Base-by-base conservation (phyloP, 148 eudicot species). In the Chenopodium suecicum region DNA sequence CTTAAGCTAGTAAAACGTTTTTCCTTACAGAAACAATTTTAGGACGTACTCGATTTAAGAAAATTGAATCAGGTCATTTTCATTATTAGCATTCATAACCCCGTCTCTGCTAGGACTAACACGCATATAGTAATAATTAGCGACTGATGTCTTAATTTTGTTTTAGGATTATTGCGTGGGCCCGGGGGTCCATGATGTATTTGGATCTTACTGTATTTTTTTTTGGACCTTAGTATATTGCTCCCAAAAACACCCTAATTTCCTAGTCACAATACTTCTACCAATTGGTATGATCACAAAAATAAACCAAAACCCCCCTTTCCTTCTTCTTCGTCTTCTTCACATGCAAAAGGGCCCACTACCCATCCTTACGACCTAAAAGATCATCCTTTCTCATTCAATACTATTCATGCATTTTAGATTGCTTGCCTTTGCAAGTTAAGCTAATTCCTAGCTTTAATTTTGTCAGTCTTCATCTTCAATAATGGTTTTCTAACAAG, bases 291-390 rank as follows among this genome's bases (percentile, higher is more conserved):
- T 50, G 74, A 46, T 20, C 75, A 68, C 74, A 50, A 52, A 22
- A 54, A 50, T 16, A 50, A 50, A 50, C 54, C 12, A 50, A 76
- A n/a, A 11, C 11, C 4, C 41, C 44, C 44, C 44, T 41, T 41
- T 41, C 44, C 44, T 6, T 41, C 44, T 41, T 41, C 79, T 52
- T 31, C 32, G 1, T 65, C 16, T 13, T 77, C 47, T 48, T 77
- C 84, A 82, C 84, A 82, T 82, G 84, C 77, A 77, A 27, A 60
- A 60, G 81, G 84, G 80, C 47, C 84, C 84, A 77, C 81, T 31
- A 0, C 22, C 80, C 80, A 70, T 77, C 31, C 68, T 10, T 75
- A 13, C 4, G n/a, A 46, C 81, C 73, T 27, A 54, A 20, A 16
- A 12, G 46, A n/a, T 68, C 2, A 8, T 46, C 69, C 46, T 67